These are phyloP conservation scores for Ophiostoma montium DNA, from an alignment of 2,329 filamentous ascomycete species.

Conservation along the genomic window DNA sequence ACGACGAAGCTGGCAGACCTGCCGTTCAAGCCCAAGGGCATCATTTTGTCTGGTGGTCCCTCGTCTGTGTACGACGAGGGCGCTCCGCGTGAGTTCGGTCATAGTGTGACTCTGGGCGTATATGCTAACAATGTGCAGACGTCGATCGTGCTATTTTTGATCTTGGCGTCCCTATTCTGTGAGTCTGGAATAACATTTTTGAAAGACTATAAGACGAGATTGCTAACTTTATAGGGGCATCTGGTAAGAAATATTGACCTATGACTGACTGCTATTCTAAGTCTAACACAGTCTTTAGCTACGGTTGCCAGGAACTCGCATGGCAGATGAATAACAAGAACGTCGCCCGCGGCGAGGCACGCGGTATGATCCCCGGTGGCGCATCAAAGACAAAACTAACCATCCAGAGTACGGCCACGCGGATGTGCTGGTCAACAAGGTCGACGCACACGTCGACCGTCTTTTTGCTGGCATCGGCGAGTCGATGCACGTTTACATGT, in stretches of 20 bases:
- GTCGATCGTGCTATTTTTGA: conserved; percentile 74
- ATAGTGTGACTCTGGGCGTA: background rate
- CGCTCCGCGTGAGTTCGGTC: conserved; percentile 19
- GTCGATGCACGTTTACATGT: conserved; percentile 66
- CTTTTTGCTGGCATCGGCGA: conserved; percentile 68
- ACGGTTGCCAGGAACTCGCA: conserved; percentile 10
- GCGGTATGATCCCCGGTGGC: conserved; percentile 15
- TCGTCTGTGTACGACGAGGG: conserved; percentile 22
- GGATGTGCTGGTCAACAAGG: conserved; percentile 45
- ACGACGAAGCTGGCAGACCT: conserved; percentile 69
- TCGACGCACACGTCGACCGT: conserved; percentile 51
- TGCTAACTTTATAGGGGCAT: background rate
- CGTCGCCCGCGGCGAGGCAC: conserved; percentile 51
- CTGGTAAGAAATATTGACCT: conserved; percentile 2
- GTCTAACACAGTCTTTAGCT: background rate
- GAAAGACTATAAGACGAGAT: background rate
- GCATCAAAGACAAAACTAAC: background rate
- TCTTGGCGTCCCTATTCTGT: conserved; percentile 22
- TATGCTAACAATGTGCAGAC: conserved; percentile 23
- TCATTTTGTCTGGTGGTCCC: conserved; percentile 44
- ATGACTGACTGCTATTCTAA: background rate
- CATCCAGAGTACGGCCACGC: conserved; percentile 51
- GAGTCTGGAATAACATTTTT: background rate
- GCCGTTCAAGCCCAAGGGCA: conserved; percentile 65
- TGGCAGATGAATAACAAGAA: conserved; percentile 27